Conservation (phyloP, 139 green algal genomes). For the Spirogloea muscicola region DNA sequence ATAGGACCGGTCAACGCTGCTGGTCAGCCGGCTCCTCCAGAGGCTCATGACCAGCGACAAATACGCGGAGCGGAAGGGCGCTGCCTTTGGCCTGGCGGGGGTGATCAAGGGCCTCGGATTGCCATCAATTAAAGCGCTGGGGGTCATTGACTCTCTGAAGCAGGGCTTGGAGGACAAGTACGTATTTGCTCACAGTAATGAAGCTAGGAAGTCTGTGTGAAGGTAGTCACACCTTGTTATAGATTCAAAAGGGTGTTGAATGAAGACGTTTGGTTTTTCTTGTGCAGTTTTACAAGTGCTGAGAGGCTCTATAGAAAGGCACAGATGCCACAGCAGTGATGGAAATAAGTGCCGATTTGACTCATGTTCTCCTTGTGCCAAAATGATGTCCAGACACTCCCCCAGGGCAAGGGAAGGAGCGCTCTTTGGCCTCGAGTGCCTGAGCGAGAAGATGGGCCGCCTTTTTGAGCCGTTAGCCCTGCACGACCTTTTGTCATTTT, state of each 20-base stretch:
- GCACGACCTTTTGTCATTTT: too few relatives aligned
- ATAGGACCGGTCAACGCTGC: background rate
- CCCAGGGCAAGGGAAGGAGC: slow-evolving; percentile 68
- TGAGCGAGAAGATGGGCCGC: slow-evolving; percentile 85
- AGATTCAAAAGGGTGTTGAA: slow-evolving; percentile 1
- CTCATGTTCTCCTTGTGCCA: too few relatives aligned
- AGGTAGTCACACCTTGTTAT: background rate
- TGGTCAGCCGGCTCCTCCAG: slow-evolving; percentile 57
- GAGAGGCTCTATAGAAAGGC: too few relatives aligned
- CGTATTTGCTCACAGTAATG: background rate
- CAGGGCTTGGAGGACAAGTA: slow-evolving; percentile 48
- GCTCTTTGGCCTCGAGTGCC: slow-evolving; percentile 86
- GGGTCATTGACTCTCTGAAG: slow-evolving; percentile 88
- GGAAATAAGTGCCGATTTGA: too few relatives aligned
- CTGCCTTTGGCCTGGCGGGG: slow-evolving; percentile 85
- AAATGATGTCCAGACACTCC: slow-evolving; percentile 3
- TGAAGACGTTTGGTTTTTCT: too few relatives aligned
- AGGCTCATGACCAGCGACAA: slow-evolving; percentile 52
- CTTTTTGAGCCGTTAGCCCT: slow-evolving; percentile 92
- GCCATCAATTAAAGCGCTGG: slow-evolving; percentile 69
- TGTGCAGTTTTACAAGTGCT: too few relatives aligned
- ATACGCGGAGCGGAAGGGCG: slow-evolving; percentile 81
- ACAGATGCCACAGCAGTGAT: too few relatives aligned
- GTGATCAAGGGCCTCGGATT: slow-evolving; percentile 91
- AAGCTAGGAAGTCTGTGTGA: background rate